Percentiles rank a stretch among this genome's conserved stretches.
phyloP scores from a whole-genome alignment of 768 basidiomycete species.

The Suillus subalutaceus region DNA sequence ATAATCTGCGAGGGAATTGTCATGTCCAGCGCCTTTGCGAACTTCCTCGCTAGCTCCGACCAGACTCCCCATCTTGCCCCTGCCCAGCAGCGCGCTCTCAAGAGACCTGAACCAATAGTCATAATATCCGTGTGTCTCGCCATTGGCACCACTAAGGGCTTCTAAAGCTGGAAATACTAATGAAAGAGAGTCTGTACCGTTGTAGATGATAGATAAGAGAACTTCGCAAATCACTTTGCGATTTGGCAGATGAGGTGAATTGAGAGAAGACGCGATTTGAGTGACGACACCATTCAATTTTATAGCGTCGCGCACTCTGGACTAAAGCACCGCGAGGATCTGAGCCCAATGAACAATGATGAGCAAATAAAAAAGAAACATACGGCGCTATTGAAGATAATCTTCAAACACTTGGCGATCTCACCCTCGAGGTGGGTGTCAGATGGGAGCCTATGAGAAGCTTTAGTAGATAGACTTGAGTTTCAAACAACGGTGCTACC shows the following conservation, averaged over 20 bases:
- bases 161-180: conserved; percentile 79
- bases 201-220: conserved; percentile 72
- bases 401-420: conserved; percentile 83
- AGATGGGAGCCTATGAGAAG: conserved; percentile 30
- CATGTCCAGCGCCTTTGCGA: conserved; percentile 62
- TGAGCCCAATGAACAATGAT: background rate
- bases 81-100: conserved; percentile 72
- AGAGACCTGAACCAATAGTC: conserved; percentile 90
- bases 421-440: conserved; percentile 85
- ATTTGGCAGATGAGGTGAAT: conserved; percentile 76
- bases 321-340: conserved; percentile 39
- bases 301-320: conserved; percentile 72
- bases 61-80: conserved; percentile 93
- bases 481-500: conserved; percentile 43
- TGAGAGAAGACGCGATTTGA: conserved; percentile 81
- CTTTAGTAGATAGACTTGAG: background rate
- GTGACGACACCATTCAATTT: conserved; percentile 73
- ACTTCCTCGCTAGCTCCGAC: conserved; percentile 96
- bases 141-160: conserved; percentile 66
- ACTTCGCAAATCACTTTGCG: conserved; percentile 82
- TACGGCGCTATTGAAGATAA: conserved; percentile 72
- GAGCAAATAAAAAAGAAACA: conserved; percentile 21
- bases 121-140: conserved; percentile 63
- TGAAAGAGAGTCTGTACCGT: conserved; percentile 59
- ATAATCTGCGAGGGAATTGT: conserved; percentile 79